Percentiles rank a stretch among this genome's conserved stretches.
These are phyloP conservation scores for Metarhizium brunneum DNA, from an alignment of 2,329 filamentous ascomycete genomes.

Conservation along the genomic window DNA sequence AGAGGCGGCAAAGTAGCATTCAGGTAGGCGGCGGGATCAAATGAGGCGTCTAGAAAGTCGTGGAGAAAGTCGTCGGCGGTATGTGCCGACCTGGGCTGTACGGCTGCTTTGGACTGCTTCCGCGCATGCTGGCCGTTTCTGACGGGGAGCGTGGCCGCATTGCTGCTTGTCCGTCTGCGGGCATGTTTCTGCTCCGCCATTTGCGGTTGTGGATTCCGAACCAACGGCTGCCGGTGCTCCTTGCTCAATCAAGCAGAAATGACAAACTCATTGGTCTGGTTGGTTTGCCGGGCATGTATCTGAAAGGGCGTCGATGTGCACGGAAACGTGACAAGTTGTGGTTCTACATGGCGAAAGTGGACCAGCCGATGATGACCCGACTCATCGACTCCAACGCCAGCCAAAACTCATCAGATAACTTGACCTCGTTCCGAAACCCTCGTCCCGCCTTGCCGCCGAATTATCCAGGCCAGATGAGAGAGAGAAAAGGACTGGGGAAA, in stretches of 20 bases:
- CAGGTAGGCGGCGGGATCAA: conserved; percentile 78
- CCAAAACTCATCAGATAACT: not conserved
- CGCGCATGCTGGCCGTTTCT: conserved; percentile 31
- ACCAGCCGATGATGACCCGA: conserved; percentile 7
- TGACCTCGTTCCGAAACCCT: not conserved
- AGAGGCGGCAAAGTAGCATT: conserved; percentile 70
- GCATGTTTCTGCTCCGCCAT: conserved; percentile 23
- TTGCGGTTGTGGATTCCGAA: not conserved
- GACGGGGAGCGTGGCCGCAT: conserved; percentile 16
- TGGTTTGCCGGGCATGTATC: not conserved
- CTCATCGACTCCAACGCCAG: not conserved
- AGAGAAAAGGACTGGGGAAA: conserved; percentile 15
- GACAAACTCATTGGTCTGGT: too few species aligned
- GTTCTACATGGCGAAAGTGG: not conserved
- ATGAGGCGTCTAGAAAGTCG: conserved; percentile 65
- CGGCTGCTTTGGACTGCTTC: conserved; percentile 25
- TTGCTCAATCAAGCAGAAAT: too few species aligned
- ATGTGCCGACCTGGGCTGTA: conserved; percentile 48
- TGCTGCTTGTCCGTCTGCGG: conserved; percentile 40
- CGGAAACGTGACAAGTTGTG: not conserved
- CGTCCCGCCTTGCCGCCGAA: not conserved
- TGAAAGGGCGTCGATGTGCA: not conserved
- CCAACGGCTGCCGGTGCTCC: not conserved
- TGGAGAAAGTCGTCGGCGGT: conserved; percentile 63
- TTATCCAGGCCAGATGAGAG: not conserved